phyloP scores from a whole-genome alignment of 1,284 basidiomycete species.

The Microbotryum intermedium region DNA sequence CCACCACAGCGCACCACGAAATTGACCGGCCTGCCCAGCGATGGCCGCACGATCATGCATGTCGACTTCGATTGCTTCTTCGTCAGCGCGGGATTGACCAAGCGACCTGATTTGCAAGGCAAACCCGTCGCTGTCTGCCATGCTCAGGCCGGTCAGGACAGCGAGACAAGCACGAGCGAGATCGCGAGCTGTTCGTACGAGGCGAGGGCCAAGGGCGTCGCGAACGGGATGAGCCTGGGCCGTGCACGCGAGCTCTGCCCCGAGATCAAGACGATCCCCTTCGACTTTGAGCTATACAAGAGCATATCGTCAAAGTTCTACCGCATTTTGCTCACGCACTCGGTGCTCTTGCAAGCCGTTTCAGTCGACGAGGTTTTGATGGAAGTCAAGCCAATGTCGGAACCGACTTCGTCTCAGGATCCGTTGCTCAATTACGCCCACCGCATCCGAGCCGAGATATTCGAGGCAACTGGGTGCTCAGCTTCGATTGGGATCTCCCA shows the following conservation, averaged over 20 bases:
- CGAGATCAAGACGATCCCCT: slow-evolving; percentile 70
- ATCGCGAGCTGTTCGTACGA: slow-evolving; percentile 93
- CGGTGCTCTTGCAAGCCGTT: slow-evolving; percentile 88
- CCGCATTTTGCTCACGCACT: slow-evolving; percentile 76
- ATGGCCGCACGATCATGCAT: slow-evolving; percentile 72
- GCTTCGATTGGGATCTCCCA: slow-evolving; percentile 73
- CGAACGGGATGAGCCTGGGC: slow-evolving; percentile 89
- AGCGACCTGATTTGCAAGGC: slow-evolving; percentile 66
- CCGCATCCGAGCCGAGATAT: slow-evolving; percentile 65
- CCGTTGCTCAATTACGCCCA: slow-evolving; percentile 70
- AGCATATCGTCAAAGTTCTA: slow-evolving; percentile 58
- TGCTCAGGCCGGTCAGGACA: slow-evolving; percentile 56
- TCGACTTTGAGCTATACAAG: slow-evolving; percentile 60
- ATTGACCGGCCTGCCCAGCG: slow-evolving; percentile 37
- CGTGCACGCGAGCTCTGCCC: slow-evolving; percentile 74
- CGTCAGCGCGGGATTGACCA: slow-evolving; percentile 75
- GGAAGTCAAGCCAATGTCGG: slow-evolving; percentile 63
- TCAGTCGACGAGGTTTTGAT: slow-evolving; percentile 93
- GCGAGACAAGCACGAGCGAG: slow-evolving; percentile 70
- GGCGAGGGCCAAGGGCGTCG: slow-evolving; percentile 75
- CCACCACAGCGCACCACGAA: slow-evolving; percentile 45
- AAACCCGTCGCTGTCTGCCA: slow-evolving; percentile 93
- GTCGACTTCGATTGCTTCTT: slow-evolving; percentile 98
- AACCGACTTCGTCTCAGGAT: slow-evolving; percentile 33
- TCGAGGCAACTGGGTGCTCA: slow-evolving; percentile 70